Conservation (phyloP, 2,329 filamentous ascomycete species). For the Aspergillus fijiensis region DNA sequence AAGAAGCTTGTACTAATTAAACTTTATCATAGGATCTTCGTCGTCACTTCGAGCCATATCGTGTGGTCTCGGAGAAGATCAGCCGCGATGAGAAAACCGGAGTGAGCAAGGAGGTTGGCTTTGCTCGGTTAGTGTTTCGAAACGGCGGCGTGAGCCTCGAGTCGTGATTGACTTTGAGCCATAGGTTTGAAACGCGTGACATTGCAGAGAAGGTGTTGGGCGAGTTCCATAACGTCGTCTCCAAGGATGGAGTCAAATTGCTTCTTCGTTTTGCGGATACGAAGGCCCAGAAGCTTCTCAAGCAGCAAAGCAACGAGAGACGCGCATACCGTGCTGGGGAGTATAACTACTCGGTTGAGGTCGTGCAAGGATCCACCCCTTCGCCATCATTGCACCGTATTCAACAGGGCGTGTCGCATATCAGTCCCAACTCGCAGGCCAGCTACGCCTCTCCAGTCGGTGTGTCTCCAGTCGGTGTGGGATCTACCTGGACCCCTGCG, state of each 20-base stretch:
- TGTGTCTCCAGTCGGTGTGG: conserved; percentile 43
- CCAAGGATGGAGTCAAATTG: conserved; percentile 76
- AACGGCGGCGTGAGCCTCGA: conserved; percentile 4
- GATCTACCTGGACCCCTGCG: conserved; percentile 47
- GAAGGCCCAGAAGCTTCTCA: conserved; percentile 92
- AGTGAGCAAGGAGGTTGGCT: conserved; percentile 93
- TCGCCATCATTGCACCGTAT: conserved; percentile 45
- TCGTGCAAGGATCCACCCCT: conserved; percentile 46
- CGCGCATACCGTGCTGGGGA: conserved; percentile 95
- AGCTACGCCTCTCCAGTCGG: conserved; percentile 46
- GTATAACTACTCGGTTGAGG: conserved; percentile 66
- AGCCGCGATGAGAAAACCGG: conserved; percentile 82
- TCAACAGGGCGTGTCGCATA: conserved; percentile 39
- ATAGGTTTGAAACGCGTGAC: conserved; percentile 83
- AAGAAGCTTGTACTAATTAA: conserved; percentile 14
- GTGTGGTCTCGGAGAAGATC: conserved; percentile 91
- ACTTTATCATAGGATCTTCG: conserved; percentile 64
- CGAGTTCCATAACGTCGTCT: conserved; percentile 78
- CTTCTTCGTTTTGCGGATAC: conserved; percentile 98
- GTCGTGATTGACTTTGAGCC: conserved; percentile 11
- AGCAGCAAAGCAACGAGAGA: conserved; percentile 91
- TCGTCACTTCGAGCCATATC: conserved; percentile 53
- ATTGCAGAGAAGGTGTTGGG: conserved; percentile 86
- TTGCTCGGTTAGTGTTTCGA: conserved; percentile 69
- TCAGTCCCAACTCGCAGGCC: conserved; percentile 44